Evolutionary conservation across 768 basidiomycete genomes (phyloP), one percentile per base, ranked within the genome.

Genomic region (Xerocomellus chrysenteron): DNA sequence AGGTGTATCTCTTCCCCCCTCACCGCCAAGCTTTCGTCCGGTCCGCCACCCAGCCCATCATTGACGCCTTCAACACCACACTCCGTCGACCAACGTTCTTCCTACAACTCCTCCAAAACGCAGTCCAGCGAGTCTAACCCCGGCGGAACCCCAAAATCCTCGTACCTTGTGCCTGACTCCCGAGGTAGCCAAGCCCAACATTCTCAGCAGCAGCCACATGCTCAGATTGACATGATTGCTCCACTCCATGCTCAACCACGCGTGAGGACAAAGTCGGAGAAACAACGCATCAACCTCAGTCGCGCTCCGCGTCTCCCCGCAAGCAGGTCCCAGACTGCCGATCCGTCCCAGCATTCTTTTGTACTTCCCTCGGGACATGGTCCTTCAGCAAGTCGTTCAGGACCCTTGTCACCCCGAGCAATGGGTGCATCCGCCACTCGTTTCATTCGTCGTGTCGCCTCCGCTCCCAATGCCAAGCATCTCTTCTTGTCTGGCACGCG

Each of bases 381-480:
- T 8, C 66, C 77, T 16, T 66, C 73, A 13, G 49, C 74, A 17
- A 69, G 68, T 43, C 72, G 80, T 37, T 66, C 78, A 2, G 81
- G 77, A 19, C 82, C 86, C 11, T 74, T 90, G 40, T 86, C 84
- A 8, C 86, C 89, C 32, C 85, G 81, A 65, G 79, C 82, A 21
- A 82, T 92, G 74, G 78, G 85, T 49, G 85, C 86, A 16, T 84
- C 86, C 0, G 90, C 92, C 10, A 83, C 90, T 47, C 87, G 95
- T 36, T 94, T 98, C 75, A 86, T 98, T 32, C 88, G 96, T 50
- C 87, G 96, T 47, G 96, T 98, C 46, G 94, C 95, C 4, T 97
- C 94, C 10, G 95, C 97, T 3, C 96, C 96, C 3, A 99, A 98
- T 68, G 89, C 94, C 35, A 98, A 98, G 70, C 90, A 88, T 30